phyloP scores from a whole-genome alignment of 305 asterid species.

The Solanum aculeatissimum region DNA sequence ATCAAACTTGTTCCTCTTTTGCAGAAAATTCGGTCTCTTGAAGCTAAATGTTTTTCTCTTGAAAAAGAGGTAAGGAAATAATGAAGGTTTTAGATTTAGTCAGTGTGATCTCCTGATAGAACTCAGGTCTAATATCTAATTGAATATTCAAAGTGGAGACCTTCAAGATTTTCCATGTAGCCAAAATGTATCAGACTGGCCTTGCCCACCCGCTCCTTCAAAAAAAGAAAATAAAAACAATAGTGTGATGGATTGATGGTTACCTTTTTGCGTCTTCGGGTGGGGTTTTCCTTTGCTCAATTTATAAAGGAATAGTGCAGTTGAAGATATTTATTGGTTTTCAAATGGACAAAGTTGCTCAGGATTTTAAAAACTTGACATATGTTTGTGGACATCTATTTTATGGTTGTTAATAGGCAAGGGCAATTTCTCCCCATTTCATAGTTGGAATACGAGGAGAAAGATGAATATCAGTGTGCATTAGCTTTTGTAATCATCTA shows the following conservation, averaged over 20 bases:
- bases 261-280: neutral
- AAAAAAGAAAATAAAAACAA: neutral
- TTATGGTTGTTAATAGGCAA: neutral
- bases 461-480: neutral
- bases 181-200: neutral
- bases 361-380: neutral
- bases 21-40: slow-evolving; percentile 58
- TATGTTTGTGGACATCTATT: neutral
- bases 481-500: neutral
- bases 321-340: neutral
- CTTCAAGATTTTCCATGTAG: neutral
- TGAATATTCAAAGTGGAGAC: neutral
- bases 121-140: neutral
- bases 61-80: slow-evolving; percentile 57
- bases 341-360: neutral
- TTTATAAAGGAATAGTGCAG: neutral
- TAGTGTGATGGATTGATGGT: neutral
- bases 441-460: neutral
- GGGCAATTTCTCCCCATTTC: neutral
- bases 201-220: neutral
- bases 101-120: neutral
- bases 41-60: slow-evolving; percentile 51
- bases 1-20: slow-evolving; percentile 2
- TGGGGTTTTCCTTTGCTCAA: neutral
- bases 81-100: neutral